phyloP scores from a whole-genome alignment of 2,329 filamentous ascomycete species.

The Aureobasidium sp. region DNA sequence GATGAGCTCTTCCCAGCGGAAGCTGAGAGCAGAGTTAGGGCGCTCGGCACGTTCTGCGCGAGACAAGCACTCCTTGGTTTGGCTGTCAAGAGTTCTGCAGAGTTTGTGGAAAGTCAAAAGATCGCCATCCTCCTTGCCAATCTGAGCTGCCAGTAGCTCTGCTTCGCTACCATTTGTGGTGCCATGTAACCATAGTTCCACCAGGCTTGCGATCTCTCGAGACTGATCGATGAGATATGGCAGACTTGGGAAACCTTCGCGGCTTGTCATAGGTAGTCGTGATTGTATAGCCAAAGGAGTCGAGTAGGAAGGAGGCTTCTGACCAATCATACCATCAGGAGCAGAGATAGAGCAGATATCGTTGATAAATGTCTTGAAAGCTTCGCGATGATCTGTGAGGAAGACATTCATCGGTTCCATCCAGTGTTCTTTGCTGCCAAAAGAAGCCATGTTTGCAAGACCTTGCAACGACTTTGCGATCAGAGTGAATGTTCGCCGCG shows the following conservation, averaged over 20 bases:
- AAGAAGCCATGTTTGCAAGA: constrained; percentile 81
- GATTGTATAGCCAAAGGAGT: constrained; percentile 86
- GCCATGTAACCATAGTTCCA: constrained; percentile 69
- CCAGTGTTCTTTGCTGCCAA: constrained; percentile 94
- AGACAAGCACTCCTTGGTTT: constrained; percentile 45
- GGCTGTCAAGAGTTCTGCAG: constrained; percentile 40
- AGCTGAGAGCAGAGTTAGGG: constrained; percentile 41
- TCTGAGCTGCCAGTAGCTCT: not conserved
- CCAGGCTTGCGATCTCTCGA: constrained; percentile 73
- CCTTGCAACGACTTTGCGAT: constrained; percentile 91
- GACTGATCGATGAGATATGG: constrained; percentile 90
- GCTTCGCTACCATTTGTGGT: constrained; percentile 18
- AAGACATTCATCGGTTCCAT: constrained; percentile 99
- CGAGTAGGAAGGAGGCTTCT: constrained; percentile 69
- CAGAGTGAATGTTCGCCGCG: constrained; percentile 81
- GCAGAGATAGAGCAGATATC: constrained; percentile 65
- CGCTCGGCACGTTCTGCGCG: constrained; percentile 47
- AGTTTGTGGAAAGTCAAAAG: constrained; percentile 44
- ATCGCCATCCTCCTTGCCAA: constrained; percentile 36
- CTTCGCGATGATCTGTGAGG: constrained; percentile 63
- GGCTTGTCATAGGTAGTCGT: constrained; percentile 68
- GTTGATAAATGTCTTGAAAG: constrained; percentile 84
- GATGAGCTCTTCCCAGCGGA: constrained; percentile 48
- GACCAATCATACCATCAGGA: constrained; percentile 29
- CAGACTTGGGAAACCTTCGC: constrained; percentile 87